phyloP scores from a whole-genome alignment of 148 eudicot species.

The Arctostaphylos glauca region DNA sequence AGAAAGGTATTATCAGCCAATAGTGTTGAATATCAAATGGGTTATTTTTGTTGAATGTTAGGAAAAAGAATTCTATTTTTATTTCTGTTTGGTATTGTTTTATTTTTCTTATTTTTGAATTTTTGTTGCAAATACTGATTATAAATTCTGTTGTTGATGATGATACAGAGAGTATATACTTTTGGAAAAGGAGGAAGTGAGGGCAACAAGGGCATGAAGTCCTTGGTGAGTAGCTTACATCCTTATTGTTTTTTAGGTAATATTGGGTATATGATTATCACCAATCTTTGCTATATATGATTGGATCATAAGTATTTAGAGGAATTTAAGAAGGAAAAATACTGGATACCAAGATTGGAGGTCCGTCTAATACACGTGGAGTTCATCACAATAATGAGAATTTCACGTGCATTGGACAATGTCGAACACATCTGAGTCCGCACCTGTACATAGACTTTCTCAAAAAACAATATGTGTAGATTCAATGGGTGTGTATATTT shows the following conservation, averaged over 20 bases:
- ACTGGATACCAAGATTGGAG: no score
- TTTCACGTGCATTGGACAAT: no score
- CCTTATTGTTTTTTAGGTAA: neutral
- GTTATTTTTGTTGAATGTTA: neutral
- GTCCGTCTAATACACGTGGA: no score
- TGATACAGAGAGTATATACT: constrained; percentile 69
- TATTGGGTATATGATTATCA: neutral
- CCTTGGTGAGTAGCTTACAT: constrained; percentile 63
- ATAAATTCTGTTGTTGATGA: neutral
- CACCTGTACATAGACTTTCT: no score
- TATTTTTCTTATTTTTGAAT: neutral
- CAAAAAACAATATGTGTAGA: neutral
- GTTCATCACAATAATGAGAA: no score
- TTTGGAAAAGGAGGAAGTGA: constrained; percentile 96
- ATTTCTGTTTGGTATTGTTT: neutral
- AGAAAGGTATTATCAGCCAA: neutral
- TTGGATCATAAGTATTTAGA: neutral
- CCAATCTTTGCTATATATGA: neutral
- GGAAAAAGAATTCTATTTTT: neutral
- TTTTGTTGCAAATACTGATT: neutral
- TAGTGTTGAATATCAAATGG: neutral
- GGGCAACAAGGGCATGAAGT: constrained; percentile 95
- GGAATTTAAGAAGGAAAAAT: neutral
- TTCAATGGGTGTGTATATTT: constrained; percentile 12
- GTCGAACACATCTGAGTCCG: no score